phyloP scores from a whole-genome alignment of 805 yeast species.

The Metschnikowia cerradonensis region DNA sequence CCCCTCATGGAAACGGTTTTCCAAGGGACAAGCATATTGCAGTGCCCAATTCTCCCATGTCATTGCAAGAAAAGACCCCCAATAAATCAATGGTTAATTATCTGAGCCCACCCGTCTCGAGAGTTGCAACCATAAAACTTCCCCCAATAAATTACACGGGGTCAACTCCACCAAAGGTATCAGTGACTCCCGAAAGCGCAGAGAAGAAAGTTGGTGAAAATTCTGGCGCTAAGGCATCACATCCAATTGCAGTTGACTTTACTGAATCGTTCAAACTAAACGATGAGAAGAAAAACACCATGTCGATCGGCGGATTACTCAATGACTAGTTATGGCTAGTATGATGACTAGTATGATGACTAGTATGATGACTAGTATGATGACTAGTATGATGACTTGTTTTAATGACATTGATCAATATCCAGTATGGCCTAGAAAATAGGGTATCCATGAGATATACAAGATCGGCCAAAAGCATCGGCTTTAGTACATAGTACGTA shows the following conservation, averaged over 20 bases:
- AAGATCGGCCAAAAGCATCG: background rate
- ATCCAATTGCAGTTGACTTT: constrained; percentile 19
- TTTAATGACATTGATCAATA: too few relatives aligned
- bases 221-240: background rate
- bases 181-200: background rate
- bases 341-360: background rate
- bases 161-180: background rate
- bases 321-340: constrained; percentile 19
- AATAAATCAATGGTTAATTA: background rate
- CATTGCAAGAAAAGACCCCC: background rate
- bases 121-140: background rate
- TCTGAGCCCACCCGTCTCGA: background rate
- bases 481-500: background rate
- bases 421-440: too few relatives aligned
- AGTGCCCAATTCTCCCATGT: background rate
- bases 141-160: background rate
- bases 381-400: too few relatives aligned
- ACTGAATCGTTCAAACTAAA: constrained; percentile 14
- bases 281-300: constrained; percentile 18
- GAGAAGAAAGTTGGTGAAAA: constrained; percentile 1
- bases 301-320: constrained; percentile 40
- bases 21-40: background rate
- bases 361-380: background rate
- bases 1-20: background rate
- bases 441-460: background rate